phyloP scores from a whole-genome alignment of 768 basidiomycete genomes.

The Rhizopogon sp. region DNA sequence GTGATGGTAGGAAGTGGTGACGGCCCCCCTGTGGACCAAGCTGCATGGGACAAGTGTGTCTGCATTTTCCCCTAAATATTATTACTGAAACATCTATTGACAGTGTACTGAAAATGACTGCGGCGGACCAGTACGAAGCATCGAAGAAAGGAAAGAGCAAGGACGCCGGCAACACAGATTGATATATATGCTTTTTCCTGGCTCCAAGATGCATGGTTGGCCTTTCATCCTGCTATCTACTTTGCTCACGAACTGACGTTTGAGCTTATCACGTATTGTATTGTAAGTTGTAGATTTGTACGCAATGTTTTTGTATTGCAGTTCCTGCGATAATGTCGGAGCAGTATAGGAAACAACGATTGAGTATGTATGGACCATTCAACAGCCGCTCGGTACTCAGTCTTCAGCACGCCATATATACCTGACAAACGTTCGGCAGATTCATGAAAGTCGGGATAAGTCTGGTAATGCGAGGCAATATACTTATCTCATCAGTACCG shows the following conservation, averaged over 20 bases:
- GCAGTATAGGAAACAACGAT: no score
- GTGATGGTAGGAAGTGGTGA: slow-evolving; percentile 67
- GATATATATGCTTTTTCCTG: background rate
- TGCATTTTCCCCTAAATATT: background rate
- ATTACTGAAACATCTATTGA: background rate
- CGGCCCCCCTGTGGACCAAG: slow-evolving; percentile 52
- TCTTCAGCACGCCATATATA: no score
- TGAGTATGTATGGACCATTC: no score
- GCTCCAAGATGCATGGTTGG: background rate
- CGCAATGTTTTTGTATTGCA: slow-evolving; percentile 1
- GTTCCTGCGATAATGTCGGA: background rate
- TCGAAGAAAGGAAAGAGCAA: slow-evolving; percentile 22
- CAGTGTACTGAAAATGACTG: slow-evolving; percentile 47
- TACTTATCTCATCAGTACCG: no score
- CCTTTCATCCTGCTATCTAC: slow-evolving; percentile 1
- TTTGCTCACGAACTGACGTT: background rate
- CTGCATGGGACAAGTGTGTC: slow-evolving; percentile 55
- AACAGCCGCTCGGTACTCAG: no score
- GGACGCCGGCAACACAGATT: slow-evolving; percentile 4
- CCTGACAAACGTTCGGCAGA: no score
- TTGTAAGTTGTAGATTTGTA: slow-evolving; percentile 8
- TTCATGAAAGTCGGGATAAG: no score
- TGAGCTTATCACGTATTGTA: background rate
- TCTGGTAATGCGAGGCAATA: no score
- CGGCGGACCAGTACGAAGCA: slow-evolving; percentile 45